phyloP scores from a whole-genome alignment of 2,329 filamentous ascomycete species.

The Ustulina deusta region DNA sequence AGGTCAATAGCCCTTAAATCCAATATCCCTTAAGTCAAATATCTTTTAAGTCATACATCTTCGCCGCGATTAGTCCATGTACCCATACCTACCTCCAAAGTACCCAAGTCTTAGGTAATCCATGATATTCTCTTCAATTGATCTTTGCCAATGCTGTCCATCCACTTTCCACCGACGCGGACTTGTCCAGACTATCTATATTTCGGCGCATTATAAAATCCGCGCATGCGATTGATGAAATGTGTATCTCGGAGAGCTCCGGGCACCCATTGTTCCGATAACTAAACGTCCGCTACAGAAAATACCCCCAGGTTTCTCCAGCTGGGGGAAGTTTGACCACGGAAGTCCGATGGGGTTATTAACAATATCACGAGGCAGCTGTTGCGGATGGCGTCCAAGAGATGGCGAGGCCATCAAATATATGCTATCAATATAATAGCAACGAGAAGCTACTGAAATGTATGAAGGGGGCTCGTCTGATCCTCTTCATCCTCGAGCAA shows the following conservation, averaged over 20 bases:
- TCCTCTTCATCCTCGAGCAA: not conserved
- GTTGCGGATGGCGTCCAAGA: not conserved
- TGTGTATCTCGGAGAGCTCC: not conserved
- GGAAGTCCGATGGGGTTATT: slow-evolving; percentile 40
- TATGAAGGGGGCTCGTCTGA: not conserved
- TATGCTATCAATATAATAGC: not conserved
- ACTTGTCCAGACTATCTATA: not conserved
- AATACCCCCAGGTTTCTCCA: not conserved
- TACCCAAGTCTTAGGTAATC: no score
- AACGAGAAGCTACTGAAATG: not conserved
- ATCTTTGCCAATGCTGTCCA: not conserved
- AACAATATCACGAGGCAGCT: not conserved
- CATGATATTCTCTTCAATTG: not conserved
- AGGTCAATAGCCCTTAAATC: no score
- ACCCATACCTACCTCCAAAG: not conserved
- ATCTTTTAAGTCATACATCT: no score
- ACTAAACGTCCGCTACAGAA: not conserved
- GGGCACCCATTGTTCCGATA: not conserved
- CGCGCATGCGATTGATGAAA: not conserved
- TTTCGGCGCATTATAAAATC: not conserved
- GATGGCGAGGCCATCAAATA: not conserved
- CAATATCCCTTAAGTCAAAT: no score
- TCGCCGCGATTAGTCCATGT: no score
- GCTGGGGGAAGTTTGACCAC: no score
- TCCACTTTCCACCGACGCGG: not conserved